Evolutionary conservation across 352 stramenopile genomes (phyloP).

Genomic region (Globisporangium acanthophoron): DNA sequence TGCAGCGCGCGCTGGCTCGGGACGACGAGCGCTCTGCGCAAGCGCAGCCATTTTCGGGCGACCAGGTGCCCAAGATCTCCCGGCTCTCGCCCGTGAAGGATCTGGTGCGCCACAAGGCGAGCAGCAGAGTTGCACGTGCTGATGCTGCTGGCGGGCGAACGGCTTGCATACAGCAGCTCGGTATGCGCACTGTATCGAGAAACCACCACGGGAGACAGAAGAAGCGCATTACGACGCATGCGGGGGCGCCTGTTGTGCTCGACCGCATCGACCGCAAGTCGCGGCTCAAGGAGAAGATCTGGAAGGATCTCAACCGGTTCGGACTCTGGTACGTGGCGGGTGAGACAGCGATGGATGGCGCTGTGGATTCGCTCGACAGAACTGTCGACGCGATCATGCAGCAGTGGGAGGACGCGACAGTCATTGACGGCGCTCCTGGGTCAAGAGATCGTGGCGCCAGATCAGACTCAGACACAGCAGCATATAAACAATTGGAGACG

Average conservation of each 20-base stretch:
- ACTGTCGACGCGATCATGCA: slow-evolving; percentile 54
- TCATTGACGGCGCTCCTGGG: background rate
- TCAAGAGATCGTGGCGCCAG: background rate
- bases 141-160: background rate
- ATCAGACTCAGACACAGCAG: background rate
- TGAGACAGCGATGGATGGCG: slow-evolving; percentile 3
- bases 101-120: slow-evolving; percentile 1
- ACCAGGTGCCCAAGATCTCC: slow-evolving; percentile 41
- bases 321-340: slow-evolving; percentile 44
- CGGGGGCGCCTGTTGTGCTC: slow-evolving; percentile 25
- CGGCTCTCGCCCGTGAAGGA: slow-evolving; percentile 21
- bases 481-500: background rate
- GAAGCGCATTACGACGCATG: slow-evolving; percentile 23
- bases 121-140: slow-evolving; percentile 8
- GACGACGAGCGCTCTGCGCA: background rate
- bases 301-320: slow-evolving; percentile 49
- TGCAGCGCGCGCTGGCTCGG: slow-evolving; percentile 28
- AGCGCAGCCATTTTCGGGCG: background rate
- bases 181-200: slow-evolving; percentile 7
- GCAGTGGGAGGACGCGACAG: slow-evolving; percentile 30
- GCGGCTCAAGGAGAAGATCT: slow-evolving; percentile 41
- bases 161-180: background rate
- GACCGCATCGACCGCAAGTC: slow-evolving; percentile 24
- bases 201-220: slow-evolving; percentile 8
- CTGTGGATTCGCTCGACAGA: slow-evolving; percentile 43